Conservation (phyloP, 208 protist species). For the Wallacemonas sp. region DNA sequence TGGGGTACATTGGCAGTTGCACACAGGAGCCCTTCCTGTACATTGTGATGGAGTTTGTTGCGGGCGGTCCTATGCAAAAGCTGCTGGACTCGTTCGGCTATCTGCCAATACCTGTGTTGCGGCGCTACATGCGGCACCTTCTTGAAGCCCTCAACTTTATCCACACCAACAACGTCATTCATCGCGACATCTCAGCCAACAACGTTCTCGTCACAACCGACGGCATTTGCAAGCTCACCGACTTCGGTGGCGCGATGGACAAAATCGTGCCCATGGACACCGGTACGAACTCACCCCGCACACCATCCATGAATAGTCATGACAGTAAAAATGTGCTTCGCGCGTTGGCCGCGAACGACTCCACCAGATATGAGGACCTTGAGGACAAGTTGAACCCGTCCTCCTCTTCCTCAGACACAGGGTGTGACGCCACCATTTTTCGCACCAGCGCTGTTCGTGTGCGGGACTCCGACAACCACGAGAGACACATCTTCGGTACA, state of each 20-base stretch:
- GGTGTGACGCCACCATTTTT: background rate
- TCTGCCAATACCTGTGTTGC: slow-evolving; percentile 42
- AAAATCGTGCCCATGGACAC: background rate
- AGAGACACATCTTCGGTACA: slow-evolving; percentile 48
- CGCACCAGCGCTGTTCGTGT: slow-evolving; percentile 8
- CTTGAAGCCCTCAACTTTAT: slow-evolving; percentile 68
- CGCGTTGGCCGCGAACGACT: background rate
- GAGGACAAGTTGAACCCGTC: background rate
- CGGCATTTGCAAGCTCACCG: slow-evolving; percentile 67
- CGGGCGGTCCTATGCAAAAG: slow-evolving; percentile 54
- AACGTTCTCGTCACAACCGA: slow-evolving; percentile 80
- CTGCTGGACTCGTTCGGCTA: slow-evolving; percentile 48
- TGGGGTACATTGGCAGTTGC: slow-evolving; percentile 53
- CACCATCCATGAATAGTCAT: background rate
- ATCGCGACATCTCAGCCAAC: slow-evolving; percentile 77
- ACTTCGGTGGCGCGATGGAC: slow-evolving; percentile 69
- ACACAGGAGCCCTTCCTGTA: slow-evolving; percentile 43
- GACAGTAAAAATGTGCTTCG: slow-evolving; percentile 5
- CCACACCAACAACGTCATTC: slow-evolving; percentile 58
- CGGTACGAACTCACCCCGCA: background rate
- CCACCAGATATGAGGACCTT: background rate
- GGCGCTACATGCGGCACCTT: slow-evolving; percentile 49
- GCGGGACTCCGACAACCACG: background rate
- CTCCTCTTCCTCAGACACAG: background rate
- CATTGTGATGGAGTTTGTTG: slow-evolving; percentile 69